Base-by-base conservation (phyloP, 75 land plant species). In the Chamaecyparis obtusa region DNA sequence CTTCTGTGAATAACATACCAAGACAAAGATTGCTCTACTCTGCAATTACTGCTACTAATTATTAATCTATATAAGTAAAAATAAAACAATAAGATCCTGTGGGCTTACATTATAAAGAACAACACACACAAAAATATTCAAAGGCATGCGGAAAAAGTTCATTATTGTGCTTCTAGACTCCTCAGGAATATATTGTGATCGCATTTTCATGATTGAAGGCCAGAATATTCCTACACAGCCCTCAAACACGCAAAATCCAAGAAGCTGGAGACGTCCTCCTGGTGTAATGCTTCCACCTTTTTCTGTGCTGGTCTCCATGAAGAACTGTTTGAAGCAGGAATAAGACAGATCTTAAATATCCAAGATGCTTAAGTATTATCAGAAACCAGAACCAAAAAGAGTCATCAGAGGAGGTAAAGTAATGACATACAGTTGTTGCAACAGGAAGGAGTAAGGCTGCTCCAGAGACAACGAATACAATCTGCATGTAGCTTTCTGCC, bases 201-300 rank as follows among this genome's bases (percentile, higher is more conserved):
- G 90, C 99, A 98, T 95, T 87, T 98, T 98, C 99, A 98, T 98
- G 74, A 98, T 96, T 21, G 99, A 96, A 75, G 99, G 99, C 99
- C 99, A 98, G 89, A 98, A 98, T 79, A 98, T 89, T 9, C 99
- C 99, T 24, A 98, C 99, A 89, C 99, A 98, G 67, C 93, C 93
- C 88, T 98, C 99, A 91, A 98, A 96, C 21, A 91, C 83, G 67
- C 99, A 98, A 89, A 98, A 98, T n/a, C 96, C 99, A 88, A 98
- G 91, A 55, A 98, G 91, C 87, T 95, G 97, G 57, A 98, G 55
- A 75, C 92, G 91, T 32, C 99, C 97, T 77, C 89, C 84, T 86
- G 91, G 83, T 67, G 94, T 88, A 75, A 95, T 93, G 89, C 94
- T 88, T 57, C 93, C 93, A 51, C 94, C 93, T 91, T 87, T 93